These are phyloP conservation scores for Tolypocladium capitatum DNA, from an alignment of 2,329 filamentous ascomycete species.

Conservation along the genomic window DNA sequence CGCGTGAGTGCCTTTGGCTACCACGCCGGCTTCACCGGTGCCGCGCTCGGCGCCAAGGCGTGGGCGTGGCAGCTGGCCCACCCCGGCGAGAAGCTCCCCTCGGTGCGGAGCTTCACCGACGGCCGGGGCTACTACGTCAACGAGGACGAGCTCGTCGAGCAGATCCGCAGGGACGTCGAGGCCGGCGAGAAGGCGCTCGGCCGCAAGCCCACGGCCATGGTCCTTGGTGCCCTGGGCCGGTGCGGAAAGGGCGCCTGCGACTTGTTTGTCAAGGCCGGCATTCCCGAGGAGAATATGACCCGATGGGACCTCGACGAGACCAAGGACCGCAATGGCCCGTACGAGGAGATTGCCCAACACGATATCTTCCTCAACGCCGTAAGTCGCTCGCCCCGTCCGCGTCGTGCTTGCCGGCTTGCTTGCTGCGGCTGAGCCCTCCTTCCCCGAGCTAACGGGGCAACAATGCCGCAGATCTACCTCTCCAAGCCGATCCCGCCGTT, in stretches of 20 bases:
- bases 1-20: slow-evolving; percentile 62
- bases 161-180: slow-evolving; percentile 27
- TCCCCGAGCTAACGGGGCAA: neutral
- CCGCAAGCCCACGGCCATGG: slow-evolving; percentile 58
- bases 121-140: slow-evolving; percentile 57
- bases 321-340: slow-evolving; percentile 50
- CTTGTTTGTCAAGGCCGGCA: slow-evolving; percentile 59
- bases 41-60: slow-evolving; percentile 61
- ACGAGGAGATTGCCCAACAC: slow-evolving; percentile 61
- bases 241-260: slow-evolving; percentile 80
- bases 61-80: slow-evolving; percentile 76
- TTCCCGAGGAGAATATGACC: slow-evolving; percentile 31
- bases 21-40: slow-evolving; percentile 63
- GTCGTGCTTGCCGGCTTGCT: neutral
- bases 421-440: neutral
- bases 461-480: slow-evolving; percentile 4
- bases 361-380: slow-evolving; percentile 64
- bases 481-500: slow-evolving; percentile 47
- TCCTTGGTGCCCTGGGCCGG: slow-evolving; percentile 74
- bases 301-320: slow-evolving; percentile 69
- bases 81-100: slow-evolving; percentile 52
- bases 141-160: slow-evolving; percentile 41
- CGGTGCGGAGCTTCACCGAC: slow-evolving; percentile 13
- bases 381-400: slow-evolving; percentile 2
- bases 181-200: slow-evolving; percentile 62